Evolutionary conservation across 768 basidiomycete species (phyloP), one percentile per base, ranked within the genome.

Genomic region (Trametes punicea): DNA sequence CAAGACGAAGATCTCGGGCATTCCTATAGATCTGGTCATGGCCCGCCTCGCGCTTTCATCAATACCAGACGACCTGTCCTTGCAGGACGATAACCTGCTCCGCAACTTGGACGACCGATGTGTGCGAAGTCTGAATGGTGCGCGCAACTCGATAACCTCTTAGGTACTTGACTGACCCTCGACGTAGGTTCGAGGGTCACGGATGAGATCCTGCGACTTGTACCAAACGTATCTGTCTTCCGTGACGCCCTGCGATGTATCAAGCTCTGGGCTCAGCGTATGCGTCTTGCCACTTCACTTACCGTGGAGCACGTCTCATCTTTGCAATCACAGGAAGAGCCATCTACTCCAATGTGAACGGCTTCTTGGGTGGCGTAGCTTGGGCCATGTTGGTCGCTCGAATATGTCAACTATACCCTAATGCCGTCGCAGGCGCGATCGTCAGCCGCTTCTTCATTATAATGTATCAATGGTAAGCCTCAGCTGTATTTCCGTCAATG

Each of bases 301-400:
- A 45, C 23, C 26, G 21, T 2, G n/a, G 46, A 16, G 16, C 16
- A 31, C 9, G n/a, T 36, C 13, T 29, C 5, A 23, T 18, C 25
- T 9, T 38, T 27, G 40, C 21, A n/a, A 31, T 57, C 33, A 39
- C 66, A 98, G 95, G 86, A 64, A 81, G 94, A 73, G 97, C 95
- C 23, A 96, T 99, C 58, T 98, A 98, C 72, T 96, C 94, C 0
- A 99, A 99, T 70, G 93, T 98, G 10, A 93, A 93, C 64, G 97
- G 96, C 18, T 99, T 98, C 71, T 81, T 96, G 29, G 97, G 97
- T 54, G 97, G 97, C 66, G 96, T 98, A 2, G 96, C 95, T 26
- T 99, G 97, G 97, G 92, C 96, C 3, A 90, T 98, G 78, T 83
- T 98, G 36, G 95, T 98, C n/a, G 97, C 97, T 47, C 87, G 97